Conservation (phyloP, 805 yeast genomes). For the Allodekkera sacchari region DNA sequence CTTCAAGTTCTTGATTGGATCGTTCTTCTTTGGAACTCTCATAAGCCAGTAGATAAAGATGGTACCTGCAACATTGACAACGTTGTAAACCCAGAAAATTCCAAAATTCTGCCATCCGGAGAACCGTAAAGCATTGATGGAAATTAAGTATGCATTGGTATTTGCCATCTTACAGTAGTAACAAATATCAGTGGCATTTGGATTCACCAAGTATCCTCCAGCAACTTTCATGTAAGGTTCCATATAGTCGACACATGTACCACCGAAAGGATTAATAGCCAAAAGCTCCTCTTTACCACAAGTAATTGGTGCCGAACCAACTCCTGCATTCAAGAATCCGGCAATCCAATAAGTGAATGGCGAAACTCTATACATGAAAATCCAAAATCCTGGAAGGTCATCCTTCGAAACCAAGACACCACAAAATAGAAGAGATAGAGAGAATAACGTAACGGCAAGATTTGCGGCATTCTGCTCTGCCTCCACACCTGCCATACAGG, state of each 20-base stretch:
- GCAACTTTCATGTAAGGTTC: constrained; percentile 22
- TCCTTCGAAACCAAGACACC: constrained; percentile 58
- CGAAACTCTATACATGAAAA: constrained; percentile 60
- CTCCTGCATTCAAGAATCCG: constrained; percentile 43
- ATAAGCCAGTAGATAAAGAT: constrained; percentile 38
- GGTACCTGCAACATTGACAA: constrained; percentile 27
- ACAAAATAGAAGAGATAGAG: constrained; percentile 57
- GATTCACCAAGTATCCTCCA: constrained; percentile 39
- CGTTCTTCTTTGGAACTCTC: constrained; percentile 52
- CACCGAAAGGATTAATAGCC: constrained; percentile 34
- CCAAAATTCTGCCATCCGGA: constrained; percentile 57
- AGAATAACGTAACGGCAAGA: constrained; percentile 43
- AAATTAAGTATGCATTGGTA: constrained; percentile 38
- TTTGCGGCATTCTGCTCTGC: constrained; percentile 54
- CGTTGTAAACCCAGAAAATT: constrained; percentile 36
- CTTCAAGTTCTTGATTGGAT: constrained; percentile 1
- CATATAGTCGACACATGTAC: constrained; percentile 50
- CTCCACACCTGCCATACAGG: constrained; percentile 47
- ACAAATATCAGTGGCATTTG: constrained; percentile 41
- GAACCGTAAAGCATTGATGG: constrained; percentile 30
- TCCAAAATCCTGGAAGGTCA: constrained; percentile 47
- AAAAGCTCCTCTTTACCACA: constrained; percentile 43
- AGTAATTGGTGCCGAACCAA: constrained; percentile 36
- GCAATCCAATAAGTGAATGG: constrained; percentile 58
- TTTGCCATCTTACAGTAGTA: constrained; percentile 44